Conservation (phyloP, 2,329 filamentous ascomycete species). For the Cercospora canescens region DNA sequence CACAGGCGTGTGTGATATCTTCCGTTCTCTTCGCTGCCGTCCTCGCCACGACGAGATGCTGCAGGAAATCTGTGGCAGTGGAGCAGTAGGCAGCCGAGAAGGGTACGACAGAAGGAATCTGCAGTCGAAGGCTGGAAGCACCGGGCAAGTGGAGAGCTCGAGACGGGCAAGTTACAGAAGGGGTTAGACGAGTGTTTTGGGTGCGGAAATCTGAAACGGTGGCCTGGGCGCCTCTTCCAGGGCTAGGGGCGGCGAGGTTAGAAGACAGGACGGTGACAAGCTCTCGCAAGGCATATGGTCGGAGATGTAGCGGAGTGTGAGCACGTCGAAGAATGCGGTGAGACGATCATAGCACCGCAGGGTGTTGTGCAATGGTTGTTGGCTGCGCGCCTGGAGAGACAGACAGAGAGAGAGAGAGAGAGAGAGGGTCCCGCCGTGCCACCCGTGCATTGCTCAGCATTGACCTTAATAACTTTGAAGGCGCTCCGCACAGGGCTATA, state of each 20-base stretch:
- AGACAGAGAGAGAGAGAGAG: background rate
- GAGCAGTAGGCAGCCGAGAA: background rate
- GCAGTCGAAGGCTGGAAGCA: background rate
- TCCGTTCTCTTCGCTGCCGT: slow-evolving; percentile 10
- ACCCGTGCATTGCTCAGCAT: background rate
- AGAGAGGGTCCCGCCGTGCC: background rate
- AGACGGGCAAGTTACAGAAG: slow-evolving; percentile 11
- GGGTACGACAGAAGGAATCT: slow-evolving; percentile 1
- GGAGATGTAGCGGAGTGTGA: background rate
- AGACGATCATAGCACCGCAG: background rate
- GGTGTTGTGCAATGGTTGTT: background rate
- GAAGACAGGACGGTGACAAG: background rate
- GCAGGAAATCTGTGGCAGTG: slow-evolving; percentile 13
- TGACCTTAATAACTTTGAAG: background rate
- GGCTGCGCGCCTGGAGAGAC: background rate
- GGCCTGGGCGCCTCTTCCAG: slow-evolving; percentile 15
- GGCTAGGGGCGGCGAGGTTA: background rate
- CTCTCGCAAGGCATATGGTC: background rate
- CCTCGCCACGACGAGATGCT: slow-evolving; percentile 6
- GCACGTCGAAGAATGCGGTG: background rate
- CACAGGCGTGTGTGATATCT: background rate
- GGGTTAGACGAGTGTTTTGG: slow-evolving; percentile 5
- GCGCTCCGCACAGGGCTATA: slow-evolving; percentile 2
- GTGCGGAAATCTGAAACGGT: slow-evolving; percentile 18
- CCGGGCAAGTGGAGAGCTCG: slow-evolving; percentile 1